A percentile compares a stretch with the other conserved stretches of the same genome.
phyloP scores from a whole-genome alignment of 495 filamentous ascomycete genomes.

The Podospora anserina region DNA sequence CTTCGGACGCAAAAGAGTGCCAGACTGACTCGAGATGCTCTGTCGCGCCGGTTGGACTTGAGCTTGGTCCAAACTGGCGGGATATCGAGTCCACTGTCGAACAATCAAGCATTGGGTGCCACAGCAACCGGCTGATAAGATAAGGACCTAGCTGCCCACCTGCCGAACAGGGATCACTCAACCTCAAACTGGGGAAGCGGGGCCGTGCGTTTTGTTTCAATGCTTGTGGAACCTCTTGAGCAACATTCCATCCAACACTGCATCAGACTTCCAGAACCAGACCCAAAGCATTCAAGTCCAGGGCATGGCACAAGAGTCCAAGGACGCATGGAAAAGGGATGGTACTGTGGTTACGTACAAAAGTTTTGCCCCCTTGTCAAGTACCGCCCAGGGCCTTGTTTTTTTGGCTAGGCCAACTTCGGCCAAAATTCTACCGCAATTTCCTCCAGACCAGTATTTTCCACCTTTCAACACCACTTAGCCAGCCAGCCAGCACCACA shows the following conservation, averaged over 20 bases:
- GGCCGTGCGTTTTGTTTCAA: conserved; percentile 1
- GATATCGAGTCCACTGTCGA: not conserved
- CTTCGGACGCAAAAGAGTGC: not conserved
- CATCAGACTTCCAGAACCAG: not conserved
- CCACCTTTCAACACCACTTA: too few relatives aligned
- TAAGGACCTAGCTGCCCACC: not conserved
- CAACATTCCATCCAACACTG: not conserved
- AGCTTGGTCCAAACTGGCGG: not conserved
- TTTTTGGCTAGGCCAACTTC: too few relatives aligned
- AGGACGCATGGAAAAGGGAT: conserved; percentile 17
- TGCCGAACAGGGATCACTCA: not conserved
- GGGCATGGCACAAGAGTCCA: not conserved
- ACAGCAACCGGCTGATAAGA: conserved; percentile 4
- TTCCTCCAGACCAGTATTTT: too few relatives aligned
- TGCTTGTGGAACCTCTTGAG: not conserved
- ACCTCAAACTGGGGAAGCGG: conserved; percentile 1
- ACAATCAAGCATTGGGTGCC: not conserved
- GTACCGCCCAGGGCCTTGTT: too few relatives aligned
- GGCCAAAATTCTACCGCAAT: too few relatives aligned
- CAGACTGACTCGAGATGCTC: conserved; percentile 2
- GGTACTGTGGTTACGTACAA: too few relatives aligned
- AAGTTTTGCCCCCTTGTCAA: too few relatives aligned
- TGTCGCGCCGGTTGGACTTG: not conserved
- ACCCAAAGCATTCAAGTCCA: not conserved
- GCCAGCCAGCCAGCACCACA: too few relatives aligned